phyloP scores from a whole-genome alignment of 345 rosid species.

The Pistacia atlantica region DNA sequence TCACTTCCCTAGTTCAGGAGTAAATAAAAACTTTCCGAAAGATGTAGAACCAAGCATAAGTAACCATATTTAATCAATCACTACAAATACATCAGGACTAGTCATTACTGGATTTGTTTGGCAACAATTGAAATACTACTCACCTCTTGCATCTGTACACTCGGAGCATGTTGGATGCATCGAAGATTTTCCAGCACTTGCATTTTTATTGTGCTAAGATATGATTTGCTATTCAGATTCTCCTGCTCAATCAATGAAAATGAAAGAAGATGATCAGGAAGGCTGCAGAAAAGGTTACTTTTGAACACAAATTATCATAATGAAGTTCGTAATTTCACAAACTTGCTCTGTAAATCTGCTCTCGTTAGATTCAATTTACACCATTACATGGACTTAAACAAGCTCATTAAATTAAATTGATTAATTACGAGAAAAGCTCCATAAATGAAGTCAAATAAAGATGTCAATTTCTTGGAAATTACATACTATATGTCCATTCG shows the following conservation, averaged over 20 bases:
- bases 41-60: not conserved
- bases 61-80: not conserved
- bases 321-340: not conserved
- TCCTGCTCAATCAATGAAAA: conserved; percentile 57
- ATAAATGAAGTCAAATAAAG: not conserved
- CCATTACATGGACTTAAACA: not conserved
- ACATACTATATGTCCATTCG: conserved; percentile 80
- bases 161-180: conserved; percentile 89
- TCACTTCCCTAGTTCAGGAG: not conserved
- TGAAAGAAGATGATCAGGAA: conserved; percentile 9
- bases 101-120: not conserved
- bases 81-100: not conserved
- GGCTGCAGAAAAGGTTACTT: conserved; percentile 1
- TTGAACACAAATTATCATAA: not conserved
- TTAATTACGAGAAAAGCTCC: conserved; percentile 3
- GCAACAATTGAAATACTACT: conserved; percentile 17
- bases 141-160: conserved; percentile 99
- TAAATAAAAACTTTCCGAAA: not conserved
- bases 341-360: not conserved
- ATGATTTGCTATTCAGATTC: conserved; percentile 84
- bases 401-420: conserved; percentile 6
- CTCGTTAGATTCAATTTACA: conserved; percentile 2
- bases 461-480: not conserved
- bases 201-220: conserved; percentile 75
- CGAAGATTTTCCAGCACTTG: conserved; percentile 94